Evolutionary conservation across 176 grass and related monocot species (phyloP), one percentile per base, ranked within the genome.

Genomic region (Calamus simplicifolius): DNA sequence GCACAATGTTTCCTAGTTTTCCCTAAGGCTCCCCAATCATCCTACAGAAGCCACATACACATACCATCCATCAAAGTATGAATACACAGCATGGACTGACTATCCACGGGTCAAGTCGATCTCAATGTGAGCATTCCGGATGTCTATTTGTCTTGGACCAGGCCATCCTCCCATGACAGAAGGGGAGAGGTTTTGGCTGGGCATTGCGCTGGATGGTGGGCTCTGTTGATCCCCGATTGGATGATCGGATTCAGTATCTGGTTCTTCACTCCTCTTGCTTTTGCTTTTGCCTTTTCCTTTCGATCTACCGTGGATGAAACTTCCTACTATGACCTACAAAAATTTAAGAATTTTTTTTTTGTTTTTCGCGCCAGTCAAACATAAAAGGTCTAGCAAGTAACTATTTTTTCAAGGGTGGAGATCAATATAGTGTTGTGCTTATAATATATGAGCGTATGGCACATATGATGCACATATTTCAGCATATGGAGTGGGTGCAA

Each of bases 301-400:
- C 52, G 64, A 51, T 60, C 64, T 38, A 19, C 12, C 66, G 18
- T 75, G 58, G 49, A 21, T 62, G 62, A 82, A 87, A 56, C 79
- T 82, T 53, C 79, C 61, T 51, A 66, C 70, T 29, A 79, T 69
- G 5, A 82, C 74, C 75, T 79, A 48, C 58, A 69, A 61, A 29
- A 18, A 58, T 54, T 43, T 43, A 43, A 43, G 35, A 2, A 43
- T 43, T 12, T 23, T 23, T 1, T 23, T 23, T 23, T 23, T 23
- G 21, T 23, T 23, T 23, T 43, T 12, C 35, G 2, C 35, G 13
- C 10, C 1, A 10, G 35, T 43, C 35, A 43, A 43, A 43, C 35
- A 43, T 7, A 43, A 43, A 12, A 10, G 35, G 13, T 43, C 35
- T 43, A 43, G 7, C 35, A 43, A 43, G 35, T 13, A 43, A 43